Conservation (phyloP, 148 eudicot genomes). For the Amaranthus palmeri region DNA sequence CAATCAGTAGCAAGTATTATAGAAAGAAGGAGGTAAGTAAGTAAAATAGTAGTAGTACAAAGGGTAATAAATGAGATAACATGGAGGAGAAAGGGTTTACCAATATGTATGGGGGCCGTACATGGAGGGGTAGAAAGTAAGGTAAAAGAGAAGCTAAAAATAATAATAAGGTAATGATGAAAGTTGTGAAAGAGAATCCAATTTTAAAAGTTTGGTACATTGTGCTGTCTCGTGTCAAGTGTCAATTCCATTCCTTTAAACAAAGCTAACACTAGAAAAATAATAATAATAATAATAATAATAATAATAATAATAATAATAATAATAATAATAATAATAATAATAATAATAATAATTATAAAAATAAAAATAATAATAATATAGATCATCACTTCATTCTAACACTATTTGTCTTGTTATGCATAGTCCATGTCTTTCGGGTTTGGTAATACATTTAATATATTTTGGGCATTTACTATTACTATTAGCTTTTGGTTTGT, state of each 20-base stretch:
- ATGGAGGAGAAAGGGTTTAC: slow-evolving; percentile 11
- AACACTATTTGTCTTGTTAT: slow-evolving; percentile 15
- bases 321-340: no score
- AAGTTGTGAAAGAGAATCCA: neutral
- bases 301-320: no score
- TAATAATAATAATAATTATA: no score
- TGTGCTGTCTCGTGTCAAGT: slow-evolving; percentile 24
- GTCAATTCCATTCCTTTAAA: slow-evolving; percentile 13
- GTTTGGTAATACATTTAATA: no score
- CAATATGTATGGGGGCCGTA: slow-evolving; percentile 22
- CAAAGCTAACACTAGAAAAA: neutral
- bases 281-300: no score
- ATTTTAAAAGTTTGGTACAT: slow-evolving; percentile 1
- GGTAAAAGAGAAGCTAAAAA: slow-evolving; percentile 5
- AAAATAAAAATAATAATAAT: no score
- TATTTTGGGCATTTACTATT: no score
- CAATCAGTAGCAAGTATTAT: neutral
- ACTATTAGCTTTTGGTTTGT: no score
- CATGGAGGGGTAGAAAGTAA: slow-evolving; percentile 7
- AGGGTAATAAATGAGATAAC: neutral
- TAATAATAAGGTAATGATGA: slow-evolving; percentile 28
- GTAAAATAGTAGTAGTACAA: neutral
- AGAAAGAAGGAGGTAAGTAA: neutral
- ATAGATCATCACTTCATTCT: neutral
- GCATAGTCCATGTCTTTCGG: neutral